Base-by-base conservation (phyloP, 139 green algal species). In the Deuterostichococcus epilithicus region DNA sequence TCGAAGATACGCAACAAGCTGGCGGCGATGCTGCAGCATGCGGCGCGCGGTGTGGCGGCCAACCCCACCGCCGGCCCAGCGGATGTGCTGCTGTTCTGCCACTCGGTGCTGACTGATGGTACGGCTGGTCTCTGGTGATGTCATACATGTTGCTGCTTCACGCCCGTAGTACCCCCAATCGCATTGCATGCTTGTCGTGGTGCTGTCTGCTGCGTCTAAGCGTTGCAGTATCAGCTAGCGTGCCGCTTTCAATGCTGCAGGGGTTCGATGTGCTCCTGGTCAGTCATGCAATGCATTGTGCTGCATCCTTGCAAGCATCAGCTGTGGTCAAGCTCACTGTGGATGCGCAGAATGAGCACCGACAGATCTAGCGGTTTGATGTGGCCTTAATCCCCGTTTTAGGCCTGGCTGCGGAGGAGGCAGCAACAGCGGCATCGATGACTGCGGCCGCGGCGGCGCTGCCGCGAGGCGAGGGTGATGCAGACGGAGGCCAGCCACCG, bases 1-100 rank as follows among this genome's bases (percentile, higher is more conserved):
- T 90, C 93, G 15, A 81, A 75, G 32, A 73, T 91, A 15, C 86
- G 88, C 22, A 76, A 79, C 39, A 92, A 94, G 83, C 80, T 98
- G 52, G 39, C 71, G 34, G 77, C 80, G 79, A 88, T 98, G 79
- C 87, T 98, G 59, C 76, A 88, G 73, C 75, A 87, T 44, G 88
- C 90, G 5, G 36, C 58, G 47, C 81, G 85, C 3, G 94, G 94
- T n/a, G 37, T 96, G 26, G 52, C 80, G 32, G 72, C 70, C 20
- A 97, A 97, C 80, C 86, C 87, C 18, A 92, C 82, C 20, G 88
- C 88, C 4, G 82, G 44, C 0, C 67, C 88, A 2, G 38, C 83
- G 32, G 83, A 90, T 52, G 30, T 97, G 52, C 76, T 90, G 44
- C 73, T 89, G 68, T 92, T 94, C 70, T 75, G 90, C 32, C 82